Conservation (phyloP, 768 basidiomycete species). For the Basidioascus undulatus region DNA sequence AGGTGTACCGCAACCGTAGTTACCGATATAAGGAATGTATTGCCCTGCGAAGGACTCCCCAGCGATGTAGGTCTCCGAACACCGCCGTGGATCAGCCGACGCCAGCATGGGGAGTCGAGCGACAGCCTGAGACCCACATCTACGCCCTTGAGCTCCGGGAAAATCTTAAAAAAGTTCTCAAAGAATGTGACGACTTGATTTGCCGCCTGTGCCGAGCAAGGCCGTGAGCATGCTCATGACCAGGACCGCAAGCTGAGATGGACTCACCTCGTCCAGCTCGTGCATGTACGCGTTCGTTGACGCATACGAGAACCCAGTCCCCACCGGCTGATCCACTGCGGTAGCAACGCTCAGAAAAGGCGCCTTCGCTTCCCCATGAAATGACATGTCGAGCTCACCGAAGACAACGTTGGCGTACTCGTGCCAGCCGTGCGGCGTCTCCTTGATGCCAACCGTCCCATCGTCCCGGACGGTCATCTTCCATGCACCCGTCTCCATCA, state of each 20-base stretch:
- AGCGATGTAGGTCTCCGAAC: slow-evolving; percentile 64
- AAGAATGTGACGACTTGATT: slow-evolving; percentile 62
- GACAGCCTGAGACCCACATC: too few species aligned
- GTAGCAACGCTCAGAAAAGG: neutral
- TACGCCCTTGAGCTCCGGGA: slow-evolving; percentile 59
- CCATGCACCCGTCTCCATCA: slow-evolving; percentile 98
- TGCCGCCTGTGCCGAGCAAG: slow-evolving; percentile 29
- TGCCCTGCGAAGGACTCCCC: slow-evolving; percentile 96
- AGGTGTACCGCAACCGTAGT: slow-evolving; percentile 11
- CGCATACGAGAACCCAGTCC: slow-evolving; percentile 79
- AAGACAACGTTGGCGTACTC: slow-evolving; percentile 88
- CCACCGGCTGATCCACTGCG: slow-evolving; percentile 88
- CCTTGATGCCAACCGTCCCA: slow-evolving; percentile 41
- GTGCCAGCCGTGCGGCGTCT: slow-evolving; percentile 64
- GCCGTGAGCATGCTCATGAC: neutral
- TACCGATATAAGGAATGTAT: slow-evolving; percentile 88
- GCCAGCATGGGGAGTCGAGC: neutral
- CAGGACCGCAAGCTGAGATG: neutral
- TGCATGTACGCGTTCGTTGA: slow-evolving; percentile 66
- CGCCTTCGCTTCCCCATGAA: accelerated
- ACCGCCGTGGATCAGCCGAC: neutral
- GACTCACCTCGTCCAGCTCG: slow-evolving; percentile 39
- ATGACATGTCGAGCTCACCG: slow-evolving; percentile 26
- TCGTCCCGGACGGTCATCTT: too few species aligned
- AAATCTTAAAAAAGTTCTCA: slow-evolving; percentile 64